Base-by-base conservation (phyloP, 139 green algal species). In the Picochlorum costavermella region DNA sequence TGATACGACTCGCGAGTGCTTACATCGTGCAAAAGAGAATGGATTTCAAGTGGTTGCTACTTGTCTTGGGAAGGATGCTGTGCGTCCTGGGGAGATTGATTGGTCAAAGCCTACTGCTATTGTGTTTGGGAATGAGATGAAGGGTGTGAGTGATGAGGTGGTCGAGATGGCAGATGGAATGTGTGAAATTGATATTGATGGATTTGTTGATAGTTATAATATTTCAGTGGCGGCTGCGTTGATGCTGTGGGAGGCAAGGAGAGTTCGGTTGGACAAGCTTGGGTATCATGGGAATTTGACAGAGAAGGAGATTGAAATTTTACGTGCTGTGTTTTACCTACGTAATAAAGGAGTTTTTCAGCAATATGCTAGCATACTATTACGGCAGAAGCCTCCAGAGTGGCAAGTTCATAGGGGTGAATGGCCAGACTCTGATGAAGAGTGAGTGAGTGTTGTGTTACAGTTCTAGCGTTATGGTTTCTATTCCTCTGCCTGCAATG, bases 201-300 rank as follows among this genome's bases (percentile, higher is more conserved):
- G 87, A 26, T 90, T 93, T 77, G 84, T 91, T 28, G 83, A 91
- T 65, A 83, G 68, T 17, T 90, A 88, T 58, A 94, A 94, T 76
- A 84, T 94, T 56, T 77, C 46, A 4, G 81, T 89, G 3, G 60
- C 62, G 36, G 45, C 62, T 36, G n/a, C 44, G n/a, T 68, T 68
- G 25, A 63, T 49, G 29, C 33, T 66, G 13, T 66, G 60, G 60
- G 80, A 85, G 59, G 76, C 80, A 36, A 45, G 71, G 53, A 55
- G 62, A 5, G 43, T 16, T 14, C 49, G 78, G 5, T 37, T 73
- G 26, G 40, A 64, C 25, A 50, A 46, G 16, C 51, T 82, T 20
- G 73, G 68, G 8, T 8, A 45, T 5, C 75, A 77, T 36, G 70
- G 73, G 3, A 67, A 82, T 61, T 49, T 82, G 59, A 63, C 64